These are phyloP conservation scores for Calocera viscosa DNA, from an alignment of 768 basidiomycete species.

Conservation along the genomic window DNA sequence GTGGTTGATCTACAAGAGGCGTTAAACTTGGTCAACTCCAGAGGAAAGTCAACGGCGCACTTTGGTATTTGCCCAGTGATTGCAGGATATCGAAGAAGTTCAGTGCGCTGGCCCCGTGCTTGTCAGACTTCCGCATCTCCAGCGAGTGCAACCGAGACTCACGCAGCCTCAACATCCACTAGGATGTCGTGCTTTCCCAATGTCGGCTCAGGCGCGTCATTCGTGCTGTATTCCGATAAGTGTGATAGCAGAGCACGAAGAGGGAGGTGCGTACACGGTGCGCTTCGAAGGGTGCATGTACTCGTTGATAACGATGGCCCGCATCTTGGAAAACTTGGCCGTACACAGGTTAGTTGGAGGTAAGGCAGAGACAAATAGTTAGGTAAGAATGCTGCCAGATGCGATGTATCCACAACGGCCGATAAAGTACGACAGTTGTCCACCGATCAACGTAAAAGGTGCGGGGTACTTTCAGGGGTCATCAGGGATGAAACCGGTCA, in stretches of 20 bases:
- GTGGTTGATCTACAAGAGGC: conserved; percentile 3
- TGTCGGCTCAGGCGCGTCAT: conserved; percentile 47
- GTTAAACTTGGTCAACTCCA: background rate
- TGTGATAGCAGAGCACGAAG: background rate
- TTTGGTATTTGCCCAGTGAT: conserved; percentile 80
- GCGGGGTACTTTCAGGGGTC: too few species aligned
- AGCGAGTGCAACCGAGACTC: background rate
- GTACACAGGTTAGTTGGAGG: too few species aligned
- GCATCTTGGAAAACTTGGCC: conserved; percentile 43
- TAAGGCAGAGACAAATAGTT: too few species aligned
- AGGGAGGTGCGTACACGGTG: conserved; percentile 26
- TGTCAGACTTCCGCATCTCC: background rate
- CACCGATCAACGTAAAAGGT: too few species aligned
- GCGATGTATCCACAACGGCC: too few species aligned
- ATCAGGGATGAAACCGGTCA: too few species aligned
- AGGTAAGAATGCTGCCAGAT: too few species aligned
- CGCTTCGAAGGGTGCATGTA: conserved; percentile 59
- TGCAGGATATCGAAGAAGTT: conserved; percentile 81
- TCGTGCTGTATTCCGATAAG: conserved; percentile 18
- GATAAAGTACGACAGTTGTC: too few species aligned
- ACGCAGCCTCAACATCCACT: conserved; percentile 59
- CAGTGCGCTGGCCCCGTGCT: conserved; percentile 31
- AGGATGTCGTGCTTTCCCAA: conserved; percentile 45
- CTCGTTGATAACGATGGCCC: conserved; percentile 61
- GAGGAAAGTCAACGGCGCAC: conserved; percentile 15